Percentiles rank a stretch among this genome's conserved stretches.
These are phyloP conservation scores for Diplodia corticola DNA, from an alignment of 2,329 filamentous ascomycete species.

Conservation along the genomic window DNA sequence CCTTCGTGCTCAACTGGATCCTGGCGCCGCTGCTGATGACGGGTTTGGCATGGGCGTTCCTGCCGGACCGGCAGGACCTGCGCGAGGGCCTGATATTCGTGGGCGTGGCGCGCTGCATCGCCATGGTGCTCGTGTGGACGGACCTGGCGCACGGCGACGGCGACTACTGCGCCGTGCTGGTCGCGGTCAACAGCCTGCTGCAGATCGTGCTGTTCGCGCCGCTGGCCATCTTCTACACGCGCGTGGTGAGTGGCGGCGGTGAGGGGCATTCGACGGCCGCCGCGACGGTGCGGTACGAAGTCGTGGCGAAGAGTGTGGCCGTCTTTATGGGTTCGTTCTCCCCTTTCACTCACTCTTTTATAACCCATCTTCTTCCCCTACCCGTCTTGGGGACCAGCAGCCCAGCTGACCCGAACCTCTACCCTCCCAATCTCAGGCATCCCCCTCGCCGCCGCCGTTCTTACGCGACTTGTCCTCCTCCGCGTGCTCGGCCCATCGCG, in stretches of 20 bases:
- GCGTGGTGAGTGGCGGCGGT: constrained; percentile 59
- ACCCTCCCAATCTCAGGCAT: constrained; percentile 51
- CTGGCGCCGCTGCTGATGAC: constrained; percentile 82
- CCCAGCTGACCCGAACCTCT: too few species aligned
- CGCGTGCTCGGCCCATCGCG: constrained; percentile 55
- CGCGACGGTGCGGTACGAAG: constrained; percentile 56
- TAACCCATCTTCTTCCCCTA: too few species aligned
- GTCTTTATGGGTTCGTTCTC: constrained; percentile 58
- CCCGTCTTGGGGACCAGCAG: too few species aligned
- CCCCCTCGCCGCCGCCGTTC: constrained; percentile 74
- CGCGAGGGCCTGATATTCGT: constrained; percentile 74
- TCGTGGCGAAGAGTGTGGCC: constrained; percentile 76
- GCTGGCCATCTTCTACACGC: constrained; percentile 57
- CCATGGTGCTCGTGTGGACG: constrained; percentile 86
- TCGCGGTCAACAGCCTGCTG: constrained; percentile 50
- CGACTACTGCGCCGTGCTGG: constrained; percentile 73
- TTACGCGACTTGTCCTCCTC: constrained; percentile 68
- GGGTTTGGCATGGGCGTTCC: constrained; percentile 61
- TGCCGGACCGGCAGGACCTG: constrained; percentile 47
- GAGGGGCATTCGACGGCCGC: constrained; percentile 35
- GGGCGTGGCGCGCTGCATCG: constrained; percentile 81
- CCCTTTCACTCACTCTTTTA: too few species aligned
- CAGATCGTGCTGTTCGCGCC: constrained; percentile 52
- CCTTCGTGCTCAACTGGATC: constrained; percentile 78
- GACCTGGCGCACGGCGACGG: constrained; percentile 72